Evolutionary conservation across 768 basidiomycete genomes (phyloP).

Genomic region (Clitopilus hobsonii): DNA sequence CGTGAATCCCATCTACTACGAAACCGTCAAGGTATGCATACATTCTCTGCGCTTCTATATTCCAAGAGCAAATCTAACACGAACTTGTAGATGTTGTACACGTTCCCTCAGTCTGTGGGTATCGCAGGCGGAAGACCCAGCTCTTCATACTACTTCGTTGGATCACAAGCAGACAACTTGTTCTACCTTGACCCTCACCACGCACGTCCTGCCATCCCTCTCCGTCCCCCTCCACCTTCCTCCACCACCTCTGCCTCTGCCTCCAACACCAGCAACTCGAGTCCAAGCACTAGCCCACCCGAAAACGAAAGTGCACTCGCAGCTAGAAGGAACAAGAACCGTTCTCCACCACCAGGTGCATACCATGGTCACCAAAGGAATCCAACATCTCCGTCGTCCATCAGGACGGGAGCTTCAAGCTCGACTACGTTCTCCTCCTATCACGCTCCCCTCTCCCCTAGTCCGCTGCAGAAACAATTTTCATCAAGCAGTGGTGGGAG

Average conservation of each 20-base stretch:
- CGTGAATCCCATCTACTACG: constrained; percentile 93
- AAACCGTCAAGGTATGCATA: constrained; percentile 51
- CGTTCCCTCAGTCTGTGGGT: constrained; percentile 92
- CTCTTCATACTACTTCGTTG: constrained; percentile 98
- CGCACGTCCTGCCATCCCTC: constrained; percentile 69
- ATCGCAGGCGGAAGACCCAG: constrained; percentile 96
- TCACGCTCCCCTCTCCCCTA: constrained; percentile 56
- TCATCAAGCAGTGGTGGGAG: too few species aligned
- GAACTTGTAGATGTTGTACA: constrained; percentile 65
- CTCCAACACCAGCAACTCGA: constrained; percentile 1
- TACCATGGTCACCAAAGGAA: constrained; percentile 28
- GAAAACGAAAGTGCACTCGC: neutral
- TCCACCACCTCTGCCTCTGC: constrained; percentile 18
- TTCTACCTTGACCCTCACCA: constrained; percentile 83
- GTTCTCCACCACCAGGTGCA: constrained; percentile 8
- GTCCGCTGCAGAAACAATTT: constrained; percentile 61
- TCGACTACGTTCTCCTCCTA: constrained; percentile 45
- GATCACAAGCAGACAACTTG: constrained; percentile 82
- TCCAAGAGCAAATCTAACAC: neutral
- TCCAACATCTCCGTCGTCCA: constrained; percentile 50
- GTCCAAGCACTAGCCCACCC: neutral
- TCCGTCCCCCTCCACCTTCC: constrained; percentile 39
- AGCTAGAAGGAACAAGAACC: constrained; percentile 5
- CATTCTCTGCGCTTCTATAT: constrained; percentile 1
- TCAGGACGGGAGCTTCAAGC: constrained; percentile 48